A percentile compares a stretch with the other conserved stretches of the same genome.
These are phyloP conservation scores for Tuber borchii DNA, from an alignment of 495 filamentous ascomycete genomes.

Conservation along the genomic window DNA sequence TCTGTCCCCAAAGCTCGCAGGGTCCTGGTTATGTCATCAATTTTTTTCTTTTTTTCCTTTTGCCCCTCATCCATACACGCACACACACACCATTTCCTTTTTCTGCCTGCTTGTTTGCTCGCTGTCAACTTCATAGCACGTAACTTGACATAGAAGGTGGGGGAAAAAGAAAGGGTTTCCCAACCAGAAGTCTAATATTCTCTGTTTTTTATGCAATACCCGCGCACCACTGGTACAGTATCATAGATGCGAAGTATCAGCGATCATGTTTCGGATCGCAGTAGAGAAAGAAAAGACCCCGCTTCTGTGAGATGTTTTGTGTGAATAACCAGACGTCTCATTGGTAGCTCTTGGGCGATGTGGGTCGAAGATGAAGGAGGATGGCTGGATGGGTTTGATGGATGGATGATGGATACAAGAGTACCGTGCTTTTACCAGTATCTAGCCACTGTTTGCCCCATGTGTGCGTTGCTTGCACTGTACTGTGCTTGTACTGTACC, in stretches of 20 bases:
- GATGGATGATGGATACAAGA: background rate
- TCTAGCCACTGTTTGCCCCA: background rate
- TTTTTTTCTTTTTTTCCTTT: background rate
- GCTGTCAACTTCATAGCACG: background rate
- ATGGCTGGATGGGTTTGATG: background rate
- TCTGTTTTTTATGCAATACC: background rate
- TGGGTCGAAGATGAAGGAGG: background rate
- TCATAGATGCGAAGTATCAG: constrained; percentile 1
- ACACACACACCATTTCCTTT: background rate
- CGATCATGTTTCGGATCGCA: constrained; percentile 5
- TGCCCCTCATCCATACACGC: background rate
- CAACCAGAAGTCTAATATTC: background rate
- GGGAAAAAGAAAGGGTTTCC: background rate
- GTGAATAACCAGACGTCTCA: background rate
- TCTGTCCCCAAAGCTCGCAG: background rate
- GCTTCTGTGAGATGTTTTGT: constrained; percentile 5
- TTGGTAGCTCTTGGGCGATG: background rate
- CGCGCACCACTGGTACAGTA: background rate
- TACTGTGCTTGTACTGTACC: background rate
- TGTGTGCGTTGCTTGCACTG: background rate
- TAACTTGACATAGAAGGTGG: background rate
- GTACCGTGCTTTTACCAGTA: background rate
- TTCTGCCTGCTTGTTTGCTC: constrained; percentile 1
- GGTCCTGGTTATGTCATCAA: background rate
- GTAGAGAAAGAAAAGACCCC: background rate